Conservation (phyloP, 2,329 filamentous ascomycete genomes). For the Alternaria panax region DNA sequence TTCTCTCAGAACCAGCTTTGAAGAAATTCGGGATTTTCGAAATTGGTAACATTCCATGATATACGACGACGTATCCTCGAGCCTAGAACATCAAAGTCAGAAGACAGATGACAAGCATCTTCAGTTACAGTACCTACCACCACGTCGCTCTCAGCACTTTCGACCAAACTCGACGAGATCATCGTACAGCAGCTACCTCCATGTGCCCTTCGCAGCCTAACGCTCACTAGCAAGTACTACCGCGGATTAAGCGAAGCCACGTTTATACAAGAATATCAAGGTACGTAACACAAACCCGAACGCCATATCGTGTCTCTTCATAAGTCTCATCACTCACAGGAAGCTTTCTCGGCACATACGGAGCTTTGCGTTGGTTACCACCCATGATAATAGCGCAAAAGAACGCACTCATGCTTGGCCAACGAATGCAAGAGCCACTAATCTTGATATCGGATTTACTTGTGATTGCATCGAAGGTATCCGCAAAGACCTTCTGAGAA, state of each 20-base stretch:
- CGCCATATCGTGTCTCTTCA: neutral
- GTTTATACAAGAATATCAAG: neutral
- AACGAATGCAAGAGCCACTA: neutral
- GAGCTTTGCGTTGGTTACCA: neutral
- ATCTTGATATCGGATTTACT: neutral
- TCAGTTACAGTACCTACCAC: neutral
- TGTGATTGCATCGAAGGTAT: neutral
- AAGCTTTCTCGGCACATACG: neutral
- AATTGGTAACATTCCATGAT: neutral
- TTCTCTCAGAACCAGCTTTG: neutral
- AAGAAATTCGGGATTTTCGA: neutral
- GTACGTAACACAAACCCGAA: neutral
- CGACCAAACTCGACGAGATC: neutral
- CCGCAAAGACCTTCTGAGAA: neutral
- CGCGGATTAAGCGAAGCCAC: neutral
- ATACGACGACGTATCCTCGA: neutral
- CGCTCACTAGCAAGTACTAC: neutral
- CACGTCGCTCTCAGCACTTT: neutral
- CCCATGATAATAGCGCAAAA: neutral
- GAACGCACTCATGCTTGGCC: too few species aligned
- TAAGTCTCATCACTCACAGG: neutral
- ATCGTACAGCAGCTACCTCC: neutral
- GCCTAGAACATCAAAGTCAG: neutral
- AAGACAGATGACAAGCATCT: neutral
- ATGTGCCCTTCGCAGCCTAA: neutral